Conservation (phyloP, 306 rosid genomes). For the Pterocarpus santalinus region DNA sequence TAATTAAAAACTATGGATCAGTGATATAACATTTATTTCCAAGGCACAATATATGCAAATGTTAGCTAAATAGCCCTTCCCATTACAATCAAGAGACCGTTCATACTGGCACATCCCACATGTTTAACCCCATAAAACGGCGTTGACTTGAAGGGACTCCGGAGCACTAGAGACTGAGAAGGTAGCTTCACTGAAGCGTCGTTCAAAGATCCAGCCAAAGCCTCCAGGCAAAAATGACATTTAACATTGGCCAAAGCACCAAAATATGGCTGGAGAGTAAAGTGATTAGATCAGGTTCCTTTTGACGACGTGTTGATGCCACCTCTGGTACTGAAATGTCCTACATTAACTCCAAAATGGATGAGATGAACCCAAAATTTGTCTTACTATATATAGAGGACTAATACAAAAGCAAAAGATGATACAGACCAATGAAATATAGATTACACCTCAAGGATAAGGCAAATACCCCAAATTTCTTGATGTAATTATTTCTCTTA, state of each 20-base stretch:
- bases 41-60: slow-evolving; percentile 11
- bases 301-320: too few species aligned
- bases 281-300: too few species aligned
- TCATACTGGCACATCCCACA: background rate
- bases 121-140: slow-evolving; percentile 3
- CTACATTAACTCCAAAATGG: slow-evolving; percentile 8
- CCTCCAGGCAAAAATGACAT: background rate
- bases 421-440: background rate
- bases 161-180: background rate
- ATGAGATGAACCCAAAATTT: background rate
- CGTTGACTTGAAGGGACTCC: slow-evolving; percentile 6
- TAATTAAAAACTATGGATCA: background rate
- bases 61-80: background rate
- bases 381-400: background rate
- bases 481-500: slow-evolving; percentile 20
- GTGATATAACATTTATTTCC: slow-evolving; percentile 9
- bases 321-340: too few species aligned
- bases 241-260: background rate
- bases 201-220: slow-evolving; percentile 10
- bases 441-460: slow-evolving; percentile 16
- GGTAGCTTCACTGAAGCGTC: slow-evolving; percentile 30
- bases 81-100: slow-evolving; percentile 2
- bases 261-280: too few species aligned
- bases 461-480: slow-evolving; percentile 23
- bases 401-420: background rate